Base-by-base conservation (phyloP, 495 filamentous ascomycete species). In the Achaetomiella virescens region DNA sequence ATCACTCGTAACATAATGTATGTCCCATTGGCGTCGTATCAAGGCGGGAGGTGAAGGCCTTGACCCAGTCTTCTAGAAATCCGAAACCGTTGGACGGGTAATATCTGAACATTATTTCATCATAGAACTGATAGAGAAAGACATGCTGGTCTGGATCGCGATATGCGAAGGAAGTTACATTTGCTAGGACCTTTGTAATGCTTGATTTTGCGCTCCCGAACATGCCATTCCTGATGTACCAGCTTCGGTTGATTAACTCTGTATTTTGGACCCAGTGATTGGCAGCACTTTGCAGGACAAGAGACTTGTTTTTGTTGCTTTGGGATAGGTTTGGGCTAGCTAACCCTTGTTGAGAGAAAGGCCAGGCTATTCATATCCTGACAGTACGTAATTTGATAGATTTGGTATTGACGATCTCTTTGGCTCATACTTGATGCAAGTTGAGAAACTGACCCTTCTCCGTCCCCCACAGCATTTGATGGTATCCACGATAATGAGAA, bases 181-280 rank as follows among this genome's bases (percentile, higher is more conserved):
- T 45, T 24, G 50, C 44, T 6, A 68, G 48, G 12, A 64, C 55
- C 41, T 65, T 68, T 50, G 72, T 71, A 25, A 75, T 67, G 45
- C 67, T 72, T 31, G 72, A 74, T 50, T 72, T 74, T 53, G 67
- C 61, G 46, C 73, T 73, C 50, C 74, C 74, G 54, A 73, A 73
- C 41, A 75, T 20, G 54, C 75, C 74, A 38, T 75, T 61, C 47
- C 75, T 73, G 65, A 75, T 66, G 50, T 67, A 77, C 74, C 74
- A 77, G 45, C 64, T 50, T 17, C 68, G 66, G 46, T 61, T 66
- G 58, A 64, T 64, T 0, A 64, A 57, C 61, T 64, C 70, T 50
- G 71, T 72, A 2, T 60, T 55, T 48, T 66, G 59, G 42, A 70
- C 65, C 75, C 72, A 76, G 61, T 75, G 76, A 50, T 71, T 58